These are phyloP conservation scores for Lotmaria passim DNA, from an alignment of 208 protist species.

Conservation along the genomic window DNA sequence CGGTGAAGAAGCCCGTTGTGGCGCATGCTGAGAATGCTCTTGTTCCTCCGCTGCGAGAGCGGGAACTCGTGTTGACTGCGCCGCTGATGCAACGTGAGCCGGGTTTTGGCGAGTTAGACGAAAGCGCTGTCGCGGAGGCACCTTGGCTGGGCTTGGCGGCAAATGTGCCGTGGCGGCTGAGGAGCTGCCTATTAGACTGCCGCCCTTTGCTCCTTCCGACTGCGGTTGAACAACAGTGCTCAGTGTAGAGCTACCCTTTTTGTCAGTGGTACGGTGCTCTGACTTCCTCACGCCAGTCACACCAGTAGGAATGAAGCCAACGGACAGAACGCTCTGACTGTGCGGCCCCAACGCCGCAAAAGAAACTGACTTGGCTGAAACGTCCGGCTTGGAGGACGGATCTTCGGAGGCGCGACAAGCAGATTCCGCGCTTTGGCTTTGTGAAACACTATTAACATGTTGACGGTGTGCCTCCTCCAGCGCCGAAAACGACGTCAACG, in stretches of 20 bases:
- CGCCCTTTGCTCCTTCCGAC: neutral
- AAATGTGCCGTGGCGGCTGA: neutral
- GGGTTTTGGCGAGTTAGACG: conserved; percentile 25
- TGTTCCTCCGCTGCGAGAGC: too few relatives aligned
- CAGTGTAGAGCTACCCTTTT: neutral
- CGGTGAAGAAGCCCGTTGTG: neutral
- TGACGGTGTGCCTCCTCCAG: conserved; percentile 19
- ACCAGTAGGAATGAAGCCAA: conserved; percentile 31
- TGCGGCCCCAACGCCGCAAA: conserved; percentile 15
- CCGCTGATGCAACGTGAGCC: neutral
- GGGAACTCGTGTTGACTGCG: neutral
- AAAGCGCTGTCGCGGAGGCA: conserved; percentile 36
- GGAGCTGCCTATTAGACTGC: neutral
- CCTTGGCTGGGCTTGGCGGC: neutral
- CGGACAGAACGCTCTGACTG: conserved; percentile 26
- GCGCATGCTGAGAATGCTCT: neutral
- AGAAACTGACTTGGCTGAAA: neutral
- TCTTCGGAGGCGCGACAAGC: neutral
- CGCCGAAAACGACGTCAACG: conserved; percentile 47
- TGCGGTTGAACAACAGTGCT: neutral
- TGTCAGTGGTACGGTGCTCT: neutral
- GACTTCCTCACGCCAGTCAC: neutral
- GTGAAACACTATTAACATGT: neutral
- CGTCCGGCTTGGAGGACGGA: neutral
- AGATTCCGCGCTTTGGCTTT: neutral